Percentiles rank a stretch among this genome's conserved stretches.
These are phyloP conservation scores for Begonia loranthoides DNA, from an alignment of 306 rosid species.

Conservation along the genomic window DNA sequence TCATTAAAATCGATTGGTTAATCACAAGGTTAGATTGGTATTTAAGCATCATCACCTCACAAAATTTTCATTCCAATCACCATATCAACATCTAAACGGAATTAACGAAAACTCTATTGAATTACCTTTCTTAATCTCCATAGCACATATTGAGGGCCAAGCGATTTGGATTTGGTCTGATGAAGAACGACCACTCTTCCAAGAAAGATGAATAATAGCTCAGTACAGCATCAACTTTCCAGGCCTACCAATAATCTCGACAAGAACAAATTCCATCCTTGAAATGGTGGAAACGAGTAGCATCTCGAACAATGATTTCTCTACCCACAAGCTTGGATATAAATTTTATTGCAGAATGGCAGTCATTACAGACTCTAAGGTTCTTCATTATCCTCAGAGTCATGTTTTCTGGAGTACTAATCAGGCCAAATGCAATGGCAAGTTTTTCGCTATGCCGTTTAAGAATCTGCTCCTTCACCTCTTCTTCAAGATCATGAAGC, in stretches of 20 bases:
- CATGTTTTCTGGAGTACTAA: constrained; percentile 48
- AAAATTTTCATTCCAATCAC: too few species aligned
- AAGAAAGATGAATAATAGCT: too few species aligned
- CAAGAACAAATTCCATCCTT: constrained; percentile 71
- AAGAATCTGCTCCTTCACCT: constrained; percentile 67
- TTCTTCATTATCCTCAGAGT: constrained; percentile 69
- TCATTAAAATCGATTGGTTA: too few species aligned
- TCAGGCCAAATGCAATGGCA: constrained; percentile 62
- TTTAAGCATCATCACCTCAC: too few species aligned
- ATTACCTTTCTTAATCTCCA: too few species aligned
- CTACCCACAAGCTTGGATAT: constrained; percentile 72
- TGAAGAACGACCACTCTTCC: too few species aligned
- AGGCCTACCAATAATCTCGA: constrained; percentile 59
- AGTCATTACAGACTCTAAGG: constrained; percentile 82
- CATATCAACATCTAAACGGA: too few species aligned
- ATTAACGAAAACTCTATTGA: too few species aligned
- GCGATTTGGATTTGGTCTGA: too few species aligned
- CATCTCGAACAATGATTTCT: constrained; percentile 70
- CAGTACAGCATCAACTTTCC: too few species aligned
- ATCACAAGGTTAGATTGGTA: too few species aligned
- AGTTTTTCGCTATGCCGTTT: constrained; percentile 77
- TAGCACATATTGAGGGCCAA: too few species aligned
- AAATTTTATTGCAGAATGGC: constrained; percentile 72
- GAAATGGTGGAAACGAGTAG: constrained; percentile 79
- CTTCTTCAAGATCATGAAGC: constrained; percentile 59